Evolutionary conservation across 306 rosid genomes (phyloP).

Genomic region (Ochetophila trinervis): DNA sequence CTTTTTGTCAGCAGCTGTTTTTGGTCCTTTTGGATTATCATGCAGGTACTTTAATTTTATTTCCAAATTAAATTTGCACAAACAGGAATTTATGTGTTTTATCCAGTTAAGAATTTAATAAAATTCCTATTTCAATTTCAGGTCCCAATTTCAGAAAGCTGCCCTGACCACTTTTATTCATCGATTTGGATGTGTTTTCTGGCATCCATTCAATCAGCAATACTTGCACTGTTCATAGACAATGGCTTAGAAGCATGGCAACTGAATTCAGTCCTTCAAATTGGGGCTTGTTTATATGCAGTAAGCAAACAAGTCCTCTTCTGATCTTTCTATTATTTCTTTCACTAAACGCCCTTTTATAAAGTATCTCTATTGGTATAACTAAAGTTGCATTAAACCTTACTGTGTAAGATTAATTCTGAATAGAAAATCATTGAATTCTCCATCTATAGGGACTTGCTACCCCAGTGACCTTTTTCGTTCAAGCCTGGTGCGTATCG

Average conservation of each 20-base stretch:
- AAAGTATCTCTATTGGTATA: too few species aligned
- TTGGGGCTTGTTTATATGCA: conserved; percentile 55
- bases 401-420: neutral
- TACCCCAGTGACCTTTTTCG: conserved; percentile 46
- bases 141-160: conserved; percentile 58
- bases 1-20: conserved; percentile 41
- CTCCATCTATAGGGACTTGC: conserved; percentile 46
- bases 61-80: neutral
- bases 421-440: neutral
- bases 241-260: conserved; percentile 40
- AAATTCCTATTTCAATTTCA: conserved; percentile 8
- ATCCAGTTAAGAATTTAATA: neutral
- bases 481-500: conserved; percentile 68
- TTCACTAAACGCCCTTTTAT: neutral
- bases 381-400: too few species aligned
- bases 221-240: conserved; percentile 42
- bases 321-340: neutral
- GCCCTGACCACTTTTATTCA: conserved; percentile 57
- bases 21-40: conserved; percentile 60
- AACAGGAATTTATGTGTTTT: too few species aligned
- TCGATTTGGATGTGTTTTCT: conserved; percentile 65
- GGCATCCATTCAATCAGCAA: conserved; percentile 40
- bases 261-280: conserved; percentile 41
- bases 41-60: conserved; percentile 47
- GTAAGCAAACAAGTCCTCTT: conserved; percentile 35